Conservation (phyloP, 2,329 filamentous ascomycete genomes). For the Balansia obtecta region DNA sequence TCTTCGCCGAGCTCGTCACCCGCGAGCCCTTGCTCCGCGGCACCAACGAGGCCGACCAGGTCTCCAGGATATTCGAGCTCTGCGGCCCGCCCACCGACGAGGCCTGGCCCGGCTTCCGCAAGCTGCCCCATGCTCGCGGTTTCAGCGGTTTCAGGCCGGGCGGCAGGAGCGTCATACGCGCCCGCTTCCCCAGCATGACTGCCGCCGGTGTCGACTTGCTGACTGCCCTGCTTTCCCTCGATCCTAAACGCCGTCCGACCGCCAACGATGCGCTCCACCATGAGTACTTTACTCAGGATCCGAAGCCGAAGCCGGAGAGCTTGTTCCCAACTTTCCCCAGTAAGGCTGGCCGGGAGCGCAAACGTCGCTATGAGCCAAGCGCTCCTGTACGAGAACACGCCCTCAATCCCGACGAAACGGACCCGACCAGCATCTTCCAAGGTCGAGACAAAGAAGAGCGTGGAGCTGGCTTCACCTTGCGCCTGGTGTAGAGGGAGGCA, state of each 20-base stretch:
- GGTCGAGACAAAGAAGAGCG: constrained; percentile 51
- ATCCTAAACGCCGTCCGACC: constrained; percentile 59
- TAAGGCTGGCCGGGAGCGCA: constrained; percentile 82
- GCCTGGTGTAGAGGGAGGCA: constrained; percentile 39
- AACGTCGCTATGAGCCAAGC: constrained; percentile 60
- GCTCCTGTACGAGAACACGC: constrained; percentile 69
- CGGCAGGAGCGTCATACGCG: constrained; percentile 59
- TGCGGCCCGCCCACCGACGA: constrained; percentile 77
- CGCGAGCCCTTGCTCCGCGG: constrained; percentile 77
- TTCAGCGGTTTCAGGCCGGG: no score
- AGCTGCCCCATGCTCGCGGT: constrained; percentile 80
- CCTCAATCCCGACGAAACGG: constrained; percentile 39
- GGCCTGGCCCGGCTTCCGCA: constrained; percentile 75
- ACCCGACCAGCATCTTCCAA: constrained; percentile 62
- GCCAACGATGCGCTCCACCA: constrained; percentile 66
- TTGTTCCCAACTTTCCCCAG: constrained; percentile 97
- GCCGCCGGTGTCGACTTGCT: constrained; percentile 60
- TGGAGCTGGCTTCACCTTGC: constrained; percentile 53
- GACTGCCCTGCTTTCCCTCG: constrained; percentile 55
- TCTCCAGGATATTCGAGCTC: constrained; percentile 78
- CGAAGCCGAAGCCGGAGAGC: constrained; percentile 75
- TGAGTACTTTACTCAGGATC: constrained; percentile 79
- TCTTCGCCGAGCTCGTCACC: constrained; percentile 82
- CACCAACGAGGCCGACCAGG: constrained; percentile 83
- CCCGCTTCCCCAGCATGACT: constrained; percentile 73